Percentiles rank a stretch among this genome's conserved stretches.
These are phyloP conservation scores for Pulveroboletus sp. DNA, from an alignment of 768 basidiomycete species.

Conservation along the genomic window DNA sequence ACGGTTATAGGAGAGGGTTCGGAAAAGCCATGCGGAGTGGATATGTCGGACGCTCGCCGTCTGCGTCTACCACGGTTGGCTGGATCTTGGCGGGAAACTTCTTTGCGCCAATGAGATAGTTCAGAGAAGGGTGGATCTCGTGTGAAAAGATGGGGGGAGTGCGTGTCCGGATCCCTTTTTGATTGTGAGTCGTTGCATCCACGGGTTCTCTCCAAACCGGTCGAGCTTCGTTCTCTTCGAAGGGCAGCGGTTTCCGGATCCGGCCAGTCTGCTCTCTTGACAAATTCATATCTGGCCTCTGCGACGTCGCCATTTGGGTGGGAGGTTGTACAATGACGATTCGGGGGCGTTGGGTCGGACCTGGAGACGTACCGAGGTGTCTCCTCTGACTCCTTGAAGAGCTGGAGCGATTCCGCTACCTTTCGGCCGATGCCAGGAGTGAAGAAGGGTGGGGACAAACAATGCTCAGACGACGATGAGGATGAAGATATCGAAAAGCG, in stretches of 20 bases:
- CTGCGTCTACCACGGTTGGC: constrained; percentile 57
- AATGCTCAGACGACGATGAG: constrained; percentile 12
- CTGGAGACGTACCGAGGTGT: constrained; percentile 27
- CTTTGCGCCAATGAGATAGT: constrained; percentile 56
- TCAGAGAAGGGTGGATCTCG: constrained; percentile 46
- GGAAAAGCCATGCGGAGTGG: constrained; percentile 30
- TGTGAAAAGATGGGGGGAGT: constrained; percentile 32
- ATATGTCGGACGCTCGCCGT: constrained; percentile 48
- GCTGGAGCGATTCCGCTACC: constrained; percentile 75
- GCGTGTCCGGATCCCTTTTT: constrained; percentile 22
- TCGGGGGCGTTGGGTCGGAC: constrained; percentile 24
- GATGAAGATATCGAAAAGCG: constrained; percentile 29
- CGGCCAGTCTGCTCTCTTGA: constrained; percentile 83
- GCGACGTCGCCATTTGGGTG: constrained; percentile 51
- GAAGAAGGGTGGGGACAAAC: constrained; percentile 8
- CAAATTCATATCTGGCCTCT: constrained; percentile 72
- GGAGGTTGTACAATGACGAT: constrained; percentile 32
- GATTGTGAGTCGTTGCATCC: constrained; percentile 35
- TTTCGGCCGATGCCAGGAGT: constrained; percentile 64
- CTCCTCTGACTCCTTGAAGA: constrained; percentile 72
- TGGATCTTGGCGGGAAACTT: constrained; percentile 40
- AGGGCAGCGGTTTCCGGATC: constrained; percentile 71
- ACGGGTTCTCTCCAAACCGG: constrained; percentile 54
- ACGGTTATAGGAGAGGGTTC: constrained; percentile 19
- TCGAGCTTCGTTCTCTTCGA: constrained; percentile 64